A percentile compares a stretch with the other conserved stretches of the same genome.
phyloP scores from a whole-genome alignment of 164 flowering plant genomes.

The Umbellularia californica region DNA sequence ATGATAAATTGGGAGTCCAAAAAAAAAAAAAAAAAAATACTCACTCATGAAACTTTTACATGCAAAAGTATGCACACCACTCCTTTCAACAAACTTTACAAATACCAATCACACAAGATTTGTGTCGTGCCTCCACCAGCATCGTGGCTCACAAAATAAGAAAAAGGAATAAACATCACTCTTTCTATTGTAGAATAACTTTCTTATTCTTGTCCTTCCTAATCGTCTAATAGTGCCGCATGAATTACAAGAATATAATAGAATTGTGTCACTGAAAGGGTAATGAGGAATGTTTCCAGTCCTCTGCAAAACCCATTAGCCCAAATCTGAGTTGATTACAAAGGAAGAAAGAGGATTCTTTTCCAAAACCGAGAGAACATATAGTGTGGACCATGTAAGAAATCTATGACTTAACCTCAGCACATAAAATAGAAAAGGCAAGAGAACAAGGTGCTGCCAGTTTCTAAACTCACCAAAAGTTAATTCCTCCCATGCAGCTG shows the following conservation, averaged over 20 bases:
- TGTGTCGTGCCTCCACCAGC: background rate
- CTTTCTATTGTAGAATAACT: background rate
- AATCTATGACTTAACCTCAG: background rate
- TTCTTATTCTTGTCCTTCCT: conserved; percentile 21
- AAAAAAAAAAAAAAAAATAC: no score
- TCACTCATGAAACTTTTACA: no score
- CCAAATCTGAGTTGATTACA: background rate
- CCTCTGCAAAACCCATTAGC: conserved; percentile 42
- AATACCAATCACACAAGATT: background rate
- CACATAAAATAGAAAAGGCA: background rate
- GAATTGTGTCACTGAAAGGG: conserved; percentile 70
- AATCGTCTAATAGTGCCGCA: conserved; percentile 4
- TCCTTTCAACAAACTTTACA: no score
- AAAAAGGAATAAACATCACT: background rate
- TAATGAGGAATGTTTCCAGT: conserved; percentile 90
- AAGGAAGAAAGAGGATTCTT: background rate
- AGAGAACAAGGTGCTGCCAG: no score
- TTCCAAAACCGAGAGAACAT: background rate
- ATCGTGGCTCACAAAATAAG: background rate
- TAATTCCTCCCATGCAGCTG: conserved; percentile 46
- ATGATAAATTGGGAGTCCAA: no score
- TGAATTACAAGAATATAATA: conserved; percentile 62
- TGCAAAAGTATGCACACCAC: no score
- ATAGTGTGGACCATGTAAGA: background rate
- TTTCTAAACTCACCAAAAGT: conserved; percentile 45